Base-by-base conservation (phyloP, 2,329 filamentous ascomycete species). In the Waltergamsia citrina region DNA sequence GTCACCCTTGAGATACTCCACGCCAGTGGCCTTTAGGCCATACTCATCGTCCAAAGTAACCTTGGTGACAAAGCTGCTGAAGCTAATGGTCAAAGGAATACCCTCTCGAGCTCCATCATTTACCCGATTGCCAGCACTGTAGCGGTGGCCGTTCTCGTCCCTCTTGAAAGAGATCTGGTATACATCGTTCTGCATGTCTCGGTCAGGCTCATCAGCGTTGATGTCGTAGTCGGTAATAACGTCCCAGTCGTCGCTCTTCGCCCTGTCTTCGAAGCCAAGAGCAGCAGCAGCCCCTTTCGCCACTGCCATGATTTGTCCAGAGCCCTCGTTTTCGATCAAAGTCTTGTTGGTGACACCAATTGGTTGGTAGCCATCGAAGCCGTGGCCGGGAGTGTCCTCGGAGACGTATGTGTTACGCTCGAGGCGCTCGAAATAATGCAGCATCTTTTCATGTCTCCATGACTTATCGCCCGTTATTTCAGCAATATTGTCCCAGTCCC, bases 151-250 rank as follows among this genome's bases (percentile, higher is more conserved):
- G n/a, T 63, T 49, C n/a, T 63, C 56, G 40, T 69, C 67, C 2
- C 65, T 61, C 24, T 32, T 36, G 19, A 79, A 49, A 4, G 77
- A 75, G 5, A 81, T 66, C 43, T 80, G 73, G 48, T 69, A 78
- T 23, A 71, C 55, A 5, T 60, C 65, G 25, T 48, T 40, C 6
- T 33, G 22, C 19, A 27, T 19, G 6, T 48, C 45, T 4, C 44
- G 36, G 22, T 33, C 34, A 15, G 42, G 42, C 34, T 36, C 19
- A 34, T 52, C 51, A 6, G 43, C 41, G 17, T 52, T 55, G 6
- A 54, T 39, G 19, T 55, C 50, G 2, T 43, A 41, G 17, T 45
- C 38, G 14, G 54, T 22, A 3, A 54, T 40, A 18, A 51, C 37
- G 0, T 41, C 47, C 17, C 56, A 47, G 2, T 48, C 47, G 1